phyloP scores from a whole-genome alignment of 179 eudicot genomes.

The Beta corolliflora region DNA sequence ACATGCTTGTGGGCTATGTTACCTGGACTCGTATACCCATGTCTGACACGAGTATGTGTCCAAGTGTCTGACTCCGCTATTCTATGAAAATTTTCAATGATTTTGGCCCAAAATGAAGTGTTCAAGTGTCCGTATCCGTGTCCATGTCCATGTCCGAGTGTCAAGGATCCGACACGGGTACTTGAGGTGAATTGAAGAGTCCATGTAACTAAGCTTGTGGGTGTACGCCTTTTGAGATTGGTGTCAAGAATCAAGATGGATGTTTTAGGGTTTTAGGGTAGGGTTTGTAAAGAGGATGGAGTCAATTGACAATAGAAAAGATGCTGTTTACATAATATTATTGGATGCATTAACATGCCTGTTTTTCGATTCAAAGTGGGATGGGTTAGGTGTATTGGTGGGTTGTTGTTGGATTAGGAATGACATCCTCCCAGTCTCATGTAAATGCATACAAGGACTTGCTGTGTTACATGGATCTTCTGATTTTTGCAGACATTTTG shows the following conservation, averaged over 20 bases:
- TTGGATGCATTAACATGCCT: background rate
- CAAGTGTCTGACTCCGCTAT: no score
- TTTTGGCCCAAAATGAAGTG: no score
- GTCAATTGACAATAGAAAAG: background rate
- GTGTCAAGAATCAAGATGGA: background rate
- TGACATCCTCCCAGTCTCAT: background rate
- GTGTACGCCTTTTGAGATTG: background rate
- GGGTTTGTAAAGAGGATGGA: conserved; percentile 3
- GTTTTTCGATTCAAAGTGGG: background rate
- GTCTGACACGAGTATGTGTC: no score
- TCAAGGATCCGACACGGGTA: no score
- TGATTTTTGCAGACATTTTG: background rate
- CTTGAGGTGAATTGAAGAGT: no score
- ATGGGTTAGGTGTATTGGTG: background rate
- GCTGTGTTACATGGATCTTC: background rate
- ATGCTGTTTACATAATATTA: background rate
- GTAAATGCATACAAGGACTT: background rate
- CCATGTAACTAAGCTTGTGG: no score
- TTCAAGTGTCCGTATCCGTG: no score
- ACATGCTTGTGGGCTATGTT: no score
- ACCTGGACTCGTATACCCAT: no score
- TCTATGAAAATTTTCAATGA: no score
- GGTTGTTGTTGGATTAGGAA: background rate
- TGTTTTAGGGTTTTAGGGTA: background rate
- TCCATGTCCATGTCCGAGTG: no score